Conservation (phyloP, 2,329 filamentous ascomycete genomes). For the Alternaria ventricosa region DNA sequence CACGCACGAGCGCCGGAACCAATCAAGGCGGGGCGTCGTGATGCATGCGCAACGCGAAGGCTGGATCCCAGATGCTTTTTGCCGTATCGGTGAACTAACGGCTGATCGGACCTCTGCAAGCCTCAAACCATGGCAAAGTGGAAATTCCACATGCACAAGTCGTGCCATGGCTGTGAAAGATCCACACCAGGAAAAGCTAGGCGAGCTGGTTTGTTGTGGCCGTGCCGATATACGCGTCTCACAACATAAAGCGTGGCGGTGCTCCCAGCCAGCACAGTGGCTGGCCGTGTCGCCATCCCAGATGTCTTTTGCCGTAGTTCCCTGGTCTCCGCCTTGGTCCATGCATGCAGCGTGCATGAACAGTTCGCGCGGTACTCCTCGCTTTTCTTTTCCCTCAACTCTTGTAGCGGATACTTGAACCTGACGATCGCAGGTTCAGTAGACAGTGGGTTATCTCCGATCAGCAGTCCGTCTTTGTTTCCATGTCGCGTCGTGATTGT, state of each 20-base stretch:
- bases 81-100: constrained; percentile 28
- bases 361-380: not conserved
- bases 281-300: not conserved
- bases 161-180: constrained; percentile 13
- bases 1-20: constrained; percentile 21
- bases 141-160: constrained; percentile 4
- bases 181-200: constrained; percentile 5
- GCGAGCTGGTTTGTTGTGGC: not conserved
- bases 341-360: not conserved
- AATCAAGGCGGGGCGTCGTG: constrained; percentile 27
- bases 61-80: constrained; percentile 37
- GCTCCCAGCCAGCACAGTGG: not conserved
- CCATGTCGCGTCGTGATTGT: not conserved
- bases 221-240: constrained; percentile 8
- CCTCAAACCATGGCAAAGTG: constrained; percentile 15
- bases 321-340: not conserved
- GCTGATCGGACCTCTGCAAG: constrained; percentile 28
- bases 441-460: not conserved
- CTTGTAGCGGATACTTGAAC: not conserved
- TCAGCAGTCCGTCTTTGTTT: not conserved
- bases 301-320: not conserved
- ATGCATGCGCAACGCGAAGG: constrained; percentile 29
- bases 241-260: not conserved
- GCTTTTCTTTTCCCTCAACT: not conserved
- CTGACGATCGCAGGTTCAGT: not conserved